phyloP scores from a whole-genome alignment of 805 yeast genomes.

The Lachancea cidri region DNA sequence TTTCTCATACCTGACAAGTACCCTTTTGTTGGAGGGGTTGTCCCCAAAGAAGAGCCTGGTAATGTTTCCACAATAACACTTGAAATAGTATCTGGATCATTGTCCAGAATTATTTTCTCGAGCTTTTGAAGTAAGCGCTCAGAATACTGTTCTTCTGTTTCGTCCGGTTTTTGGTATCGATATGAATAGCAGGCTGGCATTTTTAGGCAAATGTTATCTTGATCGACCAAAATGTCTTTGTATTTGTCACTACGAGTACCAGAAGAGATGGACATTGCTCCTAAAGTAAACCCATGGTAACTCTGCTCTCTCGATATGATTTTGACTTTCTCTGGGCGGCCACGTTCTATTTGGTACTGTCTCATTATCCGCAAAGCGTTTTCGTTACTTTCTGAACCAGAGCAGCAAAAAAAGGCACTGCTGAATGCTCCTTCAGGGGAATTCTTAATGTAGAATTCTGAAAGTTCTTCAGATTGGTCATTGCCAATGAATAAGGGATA shows the following conservation, averaged over 20 bases:
- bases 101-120: constrained; percentile 38
- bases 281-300: constrained; percentile 48
- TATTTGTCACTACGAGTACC: constrained; percentile 34
- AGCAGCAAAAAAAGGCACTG: constrained; percentile 45
- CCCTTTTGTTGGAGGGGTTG: constrained; percentile 41
- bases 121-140: constrained; percentile 36
- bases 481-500: constrained; percentile 33
- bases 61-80: constrained; percentile 43
- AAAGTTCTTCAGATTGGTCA: constrained; percentile 39
- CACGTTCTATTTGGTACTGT: constrained; percentile 42
- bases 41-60: constrained; percentile 44
- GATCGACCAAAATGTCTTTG: constrained; percentile 28
- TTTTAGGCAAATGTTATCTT: constrained; percentile 20
- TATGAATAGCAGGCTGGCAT: constrained; percentile 35
- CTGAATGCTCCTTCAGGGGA: constrained; percentile 38
- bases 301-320: constrained; percentile 41
- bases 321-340: constrained; percentile 38
- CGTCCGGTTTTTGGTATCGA: constrained; percentile 29
- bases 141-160: constrained; percentile 39
- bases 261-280: constrained; percentile 40
- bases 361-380: constrained; percentile 56
- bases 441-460: constrained; percentile 37
- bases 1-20: constrained; percentile 43
- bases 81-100: constrained; percentile 41
- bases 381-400: constrained; percentile 69